Evolutionary conservation across 441 rosid species (phyloP).

Genomic region (Syzygium syzygioides): DNA sequence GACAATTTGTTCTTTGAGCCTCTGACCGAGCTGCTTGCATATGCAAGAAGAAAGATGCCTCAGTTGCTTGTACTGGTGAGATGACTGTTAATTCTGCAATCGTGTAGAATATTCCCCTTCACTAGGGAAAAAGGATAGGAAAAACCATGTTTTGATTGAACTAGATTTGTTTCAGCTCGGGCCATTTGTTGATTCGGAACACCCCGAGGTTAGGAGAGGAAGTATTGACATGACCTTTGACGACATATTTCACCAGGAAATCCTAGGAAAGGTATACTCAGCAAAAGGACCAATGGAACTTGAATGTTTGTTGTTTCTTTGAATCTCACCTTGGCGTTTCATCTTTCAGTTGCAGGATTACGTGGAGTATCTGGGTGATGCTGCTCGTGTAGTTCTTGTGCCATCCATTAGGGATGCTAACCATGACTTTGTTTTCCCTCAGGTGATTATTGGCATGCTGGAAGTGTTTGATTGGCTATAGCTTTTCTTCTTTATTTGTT

Average conservation of each 20-base stretch:
- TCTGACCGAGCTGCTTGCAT: constrained; percentile 63
- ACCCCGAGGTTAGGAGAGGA: constrained; percentile 78
- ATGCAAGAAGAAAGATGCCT: constrained; percentile 46
- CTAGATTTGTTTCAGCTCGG: constrained; percentile 54
- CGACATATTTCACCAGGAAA: constrained; percentile 58
- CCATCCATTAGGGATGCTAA: constrained; percentile 91
- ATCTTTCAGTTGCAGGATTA: constrained; percentile 77
- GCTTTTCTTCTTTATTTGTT: background rate
- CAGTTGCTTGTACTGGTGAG: constrained; percentile 81
- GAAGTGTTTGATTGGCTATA: background rate
- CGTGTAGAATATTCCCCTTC: background rate
- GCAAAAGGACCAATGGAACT: background rate
- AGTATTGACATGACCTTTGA: constrained; percentile 45
- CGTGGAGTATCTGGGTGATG: constrained; percentile 68
- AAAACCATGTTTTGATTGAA: background rate
- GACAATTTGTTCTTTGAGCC: constrained; percentile 93
- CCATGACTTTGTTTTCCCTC: constrained; percentile 95
- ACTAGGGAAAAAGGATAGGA: background rate
- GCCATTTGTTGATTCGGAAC: constrained; percentile 85
- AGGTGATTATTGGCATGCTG: constrained; percentile 38
- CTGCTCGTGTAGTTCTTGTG: constrained; percentile 56
- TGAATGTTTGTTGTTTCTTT: background rate
- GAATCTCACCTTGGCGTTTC: background rate
- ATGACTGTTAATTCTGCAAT: background rate
- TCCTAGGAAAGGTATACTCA: constrained; percentile 51